A percentile compares a stretch with the other conserved stretches of the same genome.
Evolutionary conservation across 768 basidiomycete genomes (phyloP).

Genomic region (Asterophora lycoperdoides): DNA sequence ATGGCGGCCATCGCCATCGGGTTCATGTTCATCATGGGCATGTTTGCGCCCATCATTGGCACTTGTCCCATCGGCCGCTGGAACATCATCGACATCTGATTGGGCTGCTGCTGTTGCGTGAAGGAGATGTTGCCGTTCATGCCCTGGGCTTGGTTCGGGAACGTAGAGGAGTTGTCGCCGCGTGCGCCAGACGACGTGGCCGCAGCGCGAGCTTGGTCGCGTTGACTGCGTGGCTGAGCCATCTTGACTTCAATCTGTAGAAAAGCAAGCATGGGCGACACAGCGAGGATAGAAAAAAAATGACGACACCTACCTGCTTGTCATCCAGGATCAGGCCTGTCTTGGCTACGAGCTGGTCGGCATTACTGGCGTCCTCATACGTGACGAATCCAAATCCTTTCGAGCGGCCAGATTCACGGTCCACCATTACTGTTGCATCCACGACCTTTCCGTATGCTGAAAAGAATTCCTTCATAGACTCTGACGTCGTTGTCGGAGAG

Average conservation of each 20-base stretch:
- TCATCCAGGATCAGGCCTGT: constrained; percentile 70
- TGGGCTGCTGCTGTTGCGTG: constrained; percentile 30
- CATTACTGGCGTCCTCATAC: constrained; percentile 61
- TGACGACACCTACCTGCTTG: constrained; percentile 51
- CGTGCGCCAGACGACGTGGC: constrained; percentile 18
- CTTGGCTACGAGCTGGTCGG: constrained; percentile 64
- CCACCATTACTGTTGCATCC: constrained; percentile 84
- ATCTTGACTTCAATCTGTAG: constrained; percentile 79
- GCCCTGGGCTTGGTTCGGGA: constrained; percentile 33
- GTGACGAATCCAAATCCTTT: constrained; percentile 89
- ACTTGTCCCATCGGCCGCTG: constrained; percentile 47
- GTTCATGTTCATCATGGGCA: constrained; percentile 41
- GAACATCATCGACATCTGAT: constrained; percentile 54
- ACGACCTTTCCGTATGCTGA: constrained; percentile 72
- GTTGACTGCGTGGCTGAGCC: constrained; percentile 68
- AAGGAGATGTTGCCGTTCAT: constrained; percentile 30
- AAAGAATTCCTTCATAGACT: constrained; percentile 69
- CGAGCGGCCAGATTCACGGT: constrained; percentile 66
- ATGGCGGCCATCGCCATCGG: constrained; percentile 51
- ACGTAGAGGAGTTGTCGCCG: constrained; percentile 19
- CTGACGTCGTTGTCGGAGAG: constrained; percentile 61
- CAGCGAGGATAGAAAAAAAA: background rate
- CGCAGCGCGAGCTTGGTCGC: constrained; percentile 45
- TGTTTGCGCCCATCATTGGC: constrained; percentile 37
- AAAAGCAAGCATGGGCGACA: background rate